Evolutionary conservation across 2,329 filamentous ascomycete genomes (phyloP), one percentile per base, ranked within the genome.

Genomic region (Cladosporium cucumerinum): DNA sequence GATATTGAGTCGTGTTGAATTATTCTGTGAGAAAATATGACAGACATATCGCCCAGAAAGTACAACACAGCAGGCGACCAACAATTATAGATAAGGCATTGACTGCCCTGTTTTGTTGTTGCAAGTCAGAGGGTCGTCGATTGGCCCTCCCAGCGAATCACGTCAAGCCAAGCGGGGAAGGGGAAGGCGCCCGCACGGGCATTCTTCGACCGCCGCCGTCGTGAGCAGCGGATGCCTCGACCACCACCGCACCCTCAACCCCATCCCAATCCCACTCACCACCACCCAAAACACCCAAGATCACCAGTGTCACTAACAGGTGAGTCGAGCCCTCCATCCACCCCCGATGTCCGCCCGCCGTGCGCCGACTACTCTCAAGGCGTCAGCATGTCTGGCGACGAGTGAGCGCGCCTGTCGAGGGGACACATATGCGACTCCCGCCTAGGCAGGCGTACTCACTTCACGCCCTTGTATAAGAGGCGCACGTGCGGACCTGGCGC

Each of bases 401-500:
- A 26, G 61, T 54, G 49, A 64, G 61, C 61, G 61, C 61, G 48
- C 60, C n/a, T 14, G 30, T n/a, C 25, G 36, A 64, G 32, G 62
- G 62, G 62, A 59, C 62, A 64, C 62, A 36, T 64, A 64, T 64
- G 62, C 62, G 62, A 64, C 62, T 55, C 48, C 25, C 61, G 51
- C 25, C 46, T 43, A 64, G 62, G 62, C 62, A 64, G 62, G 54
- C 62, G 62, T 52, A 64, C 59, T 59, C 62, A 57, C 54, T 43
- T n/a, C 54, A 49, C 48, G 25, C 11, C 36, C 21, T 28, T 46
- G 36, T 51, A 59, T 64, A 43, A 58, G 26, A 46, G 23, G 55
- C 62, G 55, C 43, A 64, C 57, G 62, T 43, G 26, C 32, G 21
- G 7, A 7, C 21, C 30, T 18, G 23, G 16, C 26, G 39, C 51